Conservation (phyloP, 2,329 filamentous ascomycete genomes). For the Fonsecaea nubica region DNA sequence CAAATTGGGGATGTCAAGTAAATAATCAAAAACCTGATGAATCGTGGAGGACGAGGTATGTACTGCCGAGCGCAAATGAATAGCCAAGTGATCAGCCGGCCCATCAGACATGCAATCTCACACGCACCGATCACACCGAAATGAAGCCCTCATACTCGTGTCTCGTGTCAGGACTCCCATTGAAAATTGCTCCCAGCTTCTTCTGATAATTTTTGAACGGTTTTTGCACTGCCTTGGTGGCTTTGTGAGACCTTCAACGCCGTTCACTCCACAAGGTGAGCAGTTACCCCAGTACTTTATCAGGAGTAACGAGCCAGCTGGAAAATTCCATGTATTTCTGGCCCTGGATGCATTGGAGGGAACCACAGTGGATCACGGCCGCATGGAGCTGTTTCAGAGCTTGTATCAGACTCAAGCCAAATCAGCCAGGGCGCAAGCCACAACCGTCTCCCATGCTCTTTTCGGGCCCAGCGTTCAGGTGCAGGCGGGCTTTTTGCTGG, state of each 20-base stretch:
- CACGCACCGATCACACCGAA: not conserved
- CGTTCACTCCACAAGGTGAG: not conserved
- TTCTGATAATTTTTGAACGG: not conserved
- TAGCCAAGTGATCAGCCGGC: not conserved
- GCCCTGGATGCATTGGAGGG: not conserved
- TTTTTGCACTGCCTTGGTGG: not conserved
- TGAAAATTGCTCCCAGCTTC: not conserved
- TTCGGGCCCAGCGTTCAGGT: not conserved
- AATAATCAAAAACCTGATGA: not conserved
- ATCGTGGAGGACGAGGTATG: not conserved
- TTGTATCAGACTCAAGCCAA: conserved; percentile 30
- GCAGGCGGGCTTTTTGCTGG: not conserved
- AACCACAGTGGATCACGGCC: conserved; percentile 11
- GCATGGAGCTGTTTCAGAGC: conserved; percentile 31
- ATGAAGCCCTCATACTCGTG: not conserved
- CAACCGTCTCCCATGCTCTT: conserved; percentile 13
- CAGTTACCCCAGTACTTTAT: not conserved
- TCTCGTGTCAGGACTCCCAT: not conserved
- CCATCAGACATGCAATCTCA: not conserved
- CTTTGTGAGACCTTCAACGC: conserved; percentile 5
- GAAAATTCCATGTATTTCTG: conserved; percentile 6
- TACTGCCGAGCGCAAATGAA: not conserved
- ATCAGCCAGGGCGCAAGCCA: conserved; percentile 24
- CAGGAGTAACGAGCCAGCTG: not conserved
- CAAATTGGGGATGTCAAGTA: not conserved